Percentiles rank a stretch among this genome's conserved stretches.
phyloP scores from a whole-genome alignment of 2,329 filamentous ascomycete species.

The Hypoxylon sp. region DNA sequence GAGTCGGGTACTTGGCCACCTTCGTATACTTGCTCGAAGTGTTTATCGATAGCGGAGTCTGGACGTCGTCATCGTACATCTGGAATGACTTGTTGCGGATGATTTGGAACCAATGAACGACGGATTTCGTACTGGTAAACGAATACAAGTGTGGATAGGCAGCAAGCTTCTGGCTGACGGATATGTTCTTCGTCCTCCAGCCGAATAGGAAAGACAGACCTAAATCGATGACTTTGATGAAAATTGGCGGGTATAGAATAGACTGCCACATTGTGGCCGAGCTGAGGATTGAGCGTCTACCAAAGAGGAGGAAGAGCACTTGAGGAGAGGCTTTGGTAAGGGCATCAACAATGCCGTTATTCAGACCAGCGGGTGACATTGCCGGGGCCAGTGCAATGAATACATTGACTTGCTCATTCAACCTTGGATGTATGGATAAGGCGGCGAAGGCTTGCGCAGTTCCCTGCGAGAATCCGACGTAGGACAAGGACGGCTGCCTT shows the following conservation, averaged over 20 bases:
- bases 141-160: constrained; percentile 97
- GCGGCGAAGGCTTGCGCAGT: constrained; percentile 97
- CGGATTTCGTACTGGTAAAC: constrained; percentile 94
- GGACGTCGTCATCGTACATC: constrained; percentile 97
- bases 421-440: constrained; percentile 87
- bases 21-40: constrained; percentile 89
- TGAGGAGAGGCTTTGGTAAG: constrained; percentile 94
- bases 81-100: constrained; percentile 96
- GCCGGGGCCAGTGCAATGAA: constrained; percentile 96
- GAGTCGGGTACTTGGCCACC: constrained; percentile 93
- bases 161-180: constrained; percentile 87
- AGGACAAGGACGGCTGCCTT: constrained; percentile 84
- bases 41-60: constrained; percentile 77
- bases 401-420: constrained; percentile 94
- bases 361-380: constrained; percentile 93
- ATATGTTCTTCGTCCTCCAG: constrained; percentile 89
- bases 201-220: constrained; percentile 86
- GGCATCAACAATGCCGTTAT: constrained; percentile 90
- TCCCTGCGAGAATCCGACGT: constrained; percentile 97
- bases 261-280: constrained; percentile 98
- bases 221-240: constrained; percentile 86
- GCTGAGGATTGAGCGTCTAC: constrained; percentile 88
- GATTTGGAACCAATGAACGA: constrained; percentile 99
- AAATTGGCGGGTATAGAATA: constrained; percentile 93
- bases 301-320: constrained; percentile 92